Conservation (phyloP, 163 green algal species). For the Chloromonas sp. region DNA sequence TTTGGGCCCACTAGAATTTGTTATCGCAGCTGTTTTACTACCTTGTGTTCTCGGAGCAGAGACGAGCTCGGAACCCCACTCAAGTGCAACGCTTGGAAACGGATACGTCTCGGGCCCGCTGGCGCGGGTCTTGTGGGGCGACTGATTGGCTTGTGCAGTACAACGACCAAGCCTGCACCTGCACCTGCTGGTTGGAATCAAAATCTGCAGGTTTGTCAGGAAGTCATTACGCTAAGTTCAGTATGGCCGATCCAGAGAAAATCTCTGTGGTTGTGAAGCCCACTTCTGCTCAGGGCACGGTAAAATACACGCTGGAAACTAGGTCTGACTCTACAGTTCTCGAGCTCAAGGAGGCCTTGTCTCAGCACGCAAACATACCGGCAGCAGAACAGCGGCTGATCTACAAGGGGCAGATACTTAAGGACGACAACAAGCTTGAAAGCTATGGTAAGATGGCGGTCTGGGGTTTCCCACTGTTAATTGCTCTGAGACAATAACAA, state of each 20-base stretch:
- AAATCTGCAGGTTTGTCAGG: neutral
- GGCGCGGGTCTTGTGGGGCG: too few relatives aligned
- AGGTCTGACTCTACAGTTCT: neutral
- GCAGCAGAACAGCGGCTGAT: constrained; percentile 68
- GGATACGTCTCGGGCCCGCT: too few relatives aligned
- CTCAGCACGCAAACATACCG: constrained; percentile 23
- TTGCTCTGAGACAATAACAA: neutral
- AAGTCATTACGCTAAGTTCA: neutral
- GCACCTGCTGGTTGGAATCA: neutral
- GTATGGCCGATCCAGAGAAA: neutral
- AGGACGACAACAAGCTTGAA: constrained; percentile 68
- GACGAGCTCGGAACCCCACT: too few relatives aligned
- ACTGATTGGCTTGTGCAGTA: too few relatives aligned
- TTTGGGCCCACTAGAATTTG: too few relatives aligned
- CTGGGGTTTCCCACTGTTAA: neutral
- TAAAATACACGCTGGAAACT: neutral
- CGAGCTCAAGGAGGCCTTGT: constrained; percentile 62
- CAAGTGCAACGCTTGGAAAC: too few relatives aligned
- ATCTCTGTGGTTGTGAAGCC: neutral
- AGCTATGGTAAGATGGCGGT: constrained; percentile 58
- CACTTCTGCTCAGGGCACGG: neutral
- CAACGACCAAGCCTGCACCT: neutral
- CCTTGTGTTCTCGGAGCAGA: too few relatives aligned
- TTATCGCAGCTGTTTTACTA: too few relatives aligned
- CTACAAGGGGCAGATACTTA: constrained; percentile 81